Base-by-base conservation (phyloP, 306 rosid genomes). In the Cicer chorassanicum region DNA sequence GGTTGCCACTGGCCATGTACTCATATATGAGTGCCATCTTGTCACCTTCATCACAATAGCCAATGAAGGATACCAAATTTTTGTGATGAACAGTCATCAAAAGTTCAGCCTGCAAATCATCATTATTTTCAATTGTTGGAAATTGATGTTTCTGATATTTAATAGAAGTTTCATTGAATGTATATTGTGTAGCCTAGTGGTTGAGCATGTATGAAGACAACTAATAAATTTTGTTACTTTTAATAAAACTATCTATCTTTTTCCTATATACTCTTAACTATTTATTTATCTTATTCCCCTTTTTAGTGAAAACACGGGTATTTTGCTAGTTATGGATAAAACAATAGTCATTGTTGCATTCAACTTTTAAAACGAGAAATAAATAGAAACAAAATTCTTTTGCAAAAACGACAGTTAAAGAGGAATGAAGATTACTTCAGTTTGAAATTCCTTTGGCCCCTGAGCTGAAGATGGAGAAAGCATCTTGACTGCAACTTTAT, bases 401-500 rank as follows among this genome's bases (percentile, higher is more conserved):
- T 29, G 36, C 36, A 29, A 29, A 29, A 29, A 29, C 5, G 36
- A 29, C 5, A 29, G 36, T 29, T 29, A 29, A 29, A 29, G 4
- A 29, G 36, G 1, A 29, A 29, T 29, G 36, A 4, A 29, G 36
- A 39, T 78, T 84, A 88, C 93, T 89, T 91, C 93, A 6, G 91
- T 81, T 57, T 79, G 90, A 80, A 91, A 91, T 80, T 88, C 91
- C 73, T 75, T 87, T 60, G 88, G 87, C 14, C 96, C 96, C 14
- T 91, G 93, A 74, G 91, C 63, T 71, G 96, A 88, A 55, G 90
- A 67, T 43, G 91, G 71, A 44, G 91, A 91, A 45, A 88, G 90
- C 76, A 80, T 84, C 74, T 91, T 91, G 7, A 84, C 85, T 7
- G 96, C 96, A 54, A 87, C 91, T 82, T 82, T 81, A 40, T 73